Percentiles rank a stretch among this genome's conserved stretches.
These are phyloP conservation scores for Candida pini DNA, from an alignment of 805 yeast genomes.

Conservation along the genomic window DNA sequence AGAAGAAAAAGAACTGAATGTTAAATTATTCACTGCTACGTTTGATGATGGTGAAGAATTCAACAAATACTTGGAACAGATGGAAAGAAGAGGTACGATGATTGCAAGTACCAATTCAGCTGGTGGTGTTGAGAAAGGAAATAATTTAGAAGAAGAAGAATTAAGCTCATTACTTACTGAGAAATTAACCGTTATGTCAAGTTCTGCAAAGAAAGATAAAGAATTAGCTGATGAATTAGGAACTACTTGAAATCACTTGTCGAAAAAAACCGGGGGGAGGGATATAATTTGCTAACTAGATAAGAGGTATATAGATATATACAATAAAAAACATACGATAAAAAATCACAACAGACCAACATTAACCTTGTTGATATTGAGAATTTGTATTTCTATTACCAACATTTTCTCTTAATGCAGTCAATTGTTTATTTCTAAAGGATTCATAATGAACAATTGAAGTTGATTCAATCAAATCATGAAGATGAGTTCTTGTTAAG, in stretches of 20 bases:
- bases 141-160: not conserved
- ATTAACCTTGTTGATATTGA: too few species aligned
- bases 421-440: constrained; percentile 89
- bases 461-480: constrained; percentile 92
- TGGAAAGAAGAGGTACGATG: constrained; percentile 8
- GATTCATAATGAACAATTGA: constrained; percentile 83
- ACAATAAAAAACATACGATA: not conserved
- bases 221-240: not conserved
- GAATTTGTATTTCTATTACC: constrained; percentile 34
- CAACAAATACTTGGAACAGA: constrained; percentile 9
- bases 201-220: not conserved
- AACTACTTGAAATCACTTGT: not conserved
- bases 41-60: constrained; percentile 18
- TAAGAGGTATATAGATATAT: too few species aligned
- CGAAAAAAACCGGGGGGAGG: too few species aligned
- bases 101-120: not conserved
- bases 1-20: too few species aligned
- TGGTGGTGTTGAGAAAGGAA: constrained; percentile 2
- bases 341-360: too few species aligned
- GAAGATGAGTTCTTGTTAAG: constrained; percentile 90
- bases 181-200: not conserved
- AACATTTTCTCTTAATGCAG: constrained; percentile 91
- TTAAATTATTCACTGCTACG: constrained; percentile 9
- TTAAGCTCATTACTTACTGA: constrained; percentile 1
- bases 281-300: too few species aligned